Conservation (phyloP, 768 basidiomycete genomes). For the Tylopilus vinaceipallidus region DNA sequence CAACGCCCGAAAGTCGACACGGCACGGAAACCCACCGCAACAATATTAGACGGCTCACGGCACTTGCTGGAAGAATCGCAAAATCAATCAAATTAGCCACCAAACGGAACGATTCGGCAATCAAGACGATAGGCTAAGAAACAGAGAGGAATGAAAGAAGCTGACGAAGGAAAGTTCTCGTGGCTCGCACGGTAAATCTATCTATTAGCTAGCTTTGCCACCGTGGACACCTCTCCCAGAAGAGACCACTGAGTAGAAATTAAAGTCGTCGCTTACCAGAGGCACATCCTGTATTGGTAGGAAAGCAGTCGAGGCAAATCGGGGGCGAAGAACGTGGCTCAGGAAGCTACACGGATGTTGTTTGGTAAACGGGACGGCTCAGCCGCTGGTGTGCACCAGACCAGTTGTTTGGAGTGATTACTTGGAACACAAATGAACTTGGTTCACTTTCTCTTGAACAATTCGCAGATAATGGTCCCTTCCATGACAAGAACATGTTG, state of each 20-base stretch:
- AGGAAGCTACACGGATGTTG: no score
- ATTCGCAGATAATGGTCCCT: not conserved
- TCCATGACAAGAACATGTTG: not conserved
- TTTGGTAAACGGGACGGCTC: no score
- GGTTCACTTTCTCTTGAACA: no score
- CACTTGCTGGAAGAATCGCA: not conserved
- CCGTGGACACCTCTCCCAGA: not conserved
- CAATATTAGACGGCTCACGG: not conserved
- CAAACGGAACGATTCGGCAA: slow-evolving; percentile 1
- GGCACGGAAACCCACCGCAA: not conserved
- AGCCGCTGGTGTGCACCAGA: no score
- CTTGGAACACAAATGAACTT: no score
- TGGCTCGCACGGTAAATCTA: slow-evolving; percentile 1
- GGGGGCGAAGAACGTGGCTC: no score
- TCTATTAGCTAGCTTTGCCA: not conserved
- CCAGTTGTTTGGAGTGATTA: no score
- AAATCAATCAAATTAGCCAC: not conserved
- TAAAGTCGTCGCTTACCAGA: not conserved
- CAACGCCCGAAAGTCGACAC: slow-evolving; percentile 11
- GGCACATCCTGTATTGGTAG: not conserved
- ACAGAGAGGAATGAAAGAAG: not conserved
- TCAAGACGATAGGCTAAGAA: slow-evolving; percentile 3
- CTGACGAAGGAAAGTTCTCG: no score
- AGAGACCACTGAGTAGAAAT: not conserved
- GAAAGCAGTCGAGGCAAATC: not conserved